Evolutionary conservation across 129 eudicot species (phyloP).

Genomic region (Lactuca saligna): DNA sequence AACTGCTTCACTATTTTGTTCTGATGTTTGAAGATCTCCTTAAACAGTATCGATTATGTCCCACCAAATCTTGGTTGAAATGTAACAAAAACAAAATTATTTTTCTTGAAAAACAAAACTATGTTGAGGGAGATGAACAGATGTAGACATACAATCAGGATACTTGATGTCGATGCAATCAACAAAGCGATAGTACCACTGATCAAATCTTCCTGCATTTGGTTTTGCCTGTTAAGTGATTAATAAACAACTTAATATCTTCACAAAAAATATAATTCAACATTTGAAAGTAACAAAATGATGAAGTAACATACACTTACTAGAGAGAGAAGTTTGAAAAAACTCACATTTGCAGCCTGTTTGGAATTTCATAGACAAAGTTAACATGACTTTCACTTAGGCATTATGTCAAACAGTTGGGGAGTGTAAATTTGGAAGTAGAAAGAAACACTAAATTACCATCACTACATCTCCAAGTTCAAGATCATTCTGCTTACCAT

Average conservation of each 20-base stretch:
- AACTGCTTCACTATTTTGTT: constrained; percentile 65
- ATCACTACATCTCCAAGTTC: constrained; percentile 74
- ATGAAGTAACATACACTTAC: no score
- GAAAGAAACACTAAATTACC: constrained; percentile 41
- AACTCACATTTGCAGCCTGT: no score
- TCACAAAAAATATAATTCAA: no score
- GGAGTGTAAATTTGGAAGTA: neutral
- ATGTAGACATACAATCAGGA: constrained; percentile 58
- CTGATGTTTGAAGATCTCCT: constrained; percentile 61
- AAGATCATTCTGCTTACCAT: no score
- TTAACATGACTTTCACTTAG: constrained; percentile 15
- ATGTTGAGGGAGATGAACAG: neutral
- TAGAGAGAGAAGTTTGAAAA: no score
- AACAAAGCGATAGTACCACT: constrained; percentile 70
- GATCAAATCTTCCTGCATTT: constrained; percentile 60
- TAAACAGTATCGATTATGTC: constrained; percentile 79
- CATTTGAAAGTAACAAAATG: no score
- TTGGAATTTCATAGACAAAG: constrained; percentile 18
- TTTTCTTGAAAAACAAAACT: constrained; percentile 7
- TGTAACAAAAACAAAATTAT: constrained; percentile 17
- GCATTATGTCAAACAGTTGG: constrained; percentile 27
- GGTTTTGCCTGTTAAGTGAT: constrained; percentile 74
- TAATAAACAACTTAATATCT: neutral
- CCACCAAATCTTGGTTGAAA: constrained; percentile 91
- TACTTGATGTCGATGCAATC: constrained; percentile 74